Base-by-base conservation (phyloP, 768 basidiomycete genomes). In the Auriscalpium orientale region DNA sequence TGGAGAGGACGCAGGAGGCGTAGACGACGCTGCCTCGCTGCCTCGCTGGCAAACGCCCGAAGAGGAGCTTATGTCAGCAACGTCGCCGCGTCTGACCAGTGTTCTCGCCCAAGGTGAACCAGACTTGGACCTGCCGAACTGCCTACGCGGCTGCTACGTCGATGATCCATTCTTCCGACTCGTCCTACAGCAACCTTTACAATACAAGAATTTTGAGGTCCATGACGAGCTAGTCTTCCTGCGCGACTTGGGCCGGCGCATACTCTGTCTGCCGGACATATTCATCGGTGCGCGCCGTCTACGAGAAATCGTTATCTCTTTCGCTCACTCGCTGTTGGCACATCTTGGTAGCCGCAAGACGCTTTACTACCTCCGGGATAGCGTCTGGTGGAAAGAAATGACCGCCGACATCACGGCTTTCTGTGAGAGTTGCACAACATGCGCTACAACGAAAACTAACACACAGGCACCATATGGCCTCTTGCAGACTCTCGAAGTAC, bases 361-460 rank as follows among this genome's bases (percentile, higher is more conserved):
- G 0, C 15, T 75, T 0, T 37, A 54, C 1, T 72, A 70, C 36
- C 60, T 76, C 0, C 44, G 64, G 7, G 66, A 73, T 18, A 56
- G 71, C 8, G 68, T 74, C 0, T 76, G 75, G 74, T 76, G 76
- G 76, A 69, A 69, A 16, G 54, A 63, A 0, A 70, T 77, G 52
- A 64, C 58, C 0, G 6, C 35, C 0, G 72, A 77, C 33, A 57
- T 68, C 0, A 52, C 64, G 7, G 53, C 58, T 0, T 75, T 49
- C 43, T 73, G 72, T 51, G 56, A 65, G 4, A 55, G 62, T 3
- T 70, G 69, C 53, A 5, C 13, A 5, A 61, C 58, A 16, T 70
- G 69, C 49, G 51, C 47, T 15, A 34, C 36, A 11, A 54, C 52
- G 12, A 70, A 70, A 51, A 43, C 62, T 1, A 22, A 13, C 13